Conservation (phyloP, 257 asterid species). For the Buddleja alternifolia region DNA sequence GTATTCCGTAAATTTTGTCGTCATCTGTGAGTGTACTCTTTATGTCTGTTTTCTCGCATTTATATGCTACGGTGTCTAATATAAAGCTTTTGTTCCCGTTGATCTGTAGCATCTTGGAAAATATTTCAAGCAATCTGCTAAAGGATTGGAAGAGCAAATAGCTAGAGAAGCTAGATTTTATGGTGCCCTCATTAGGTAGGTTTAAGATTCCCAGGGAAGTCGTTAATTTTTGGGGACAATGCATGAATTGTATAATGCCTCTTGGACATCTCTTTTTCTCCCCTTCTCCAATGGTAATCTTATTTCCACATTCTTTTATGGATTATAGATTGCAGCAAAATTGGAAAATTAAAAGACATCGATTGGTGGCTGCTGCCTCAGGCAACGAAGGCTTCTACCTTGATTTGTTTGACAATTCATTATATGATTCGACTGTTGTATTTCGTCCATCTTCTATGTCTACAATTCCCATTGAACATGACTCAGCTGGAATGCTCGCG, state of each 20-base stretch:
- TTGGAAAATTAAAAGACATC: conserved; percentile 93
- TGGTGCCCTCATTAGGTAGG: conserved; percentile 96
- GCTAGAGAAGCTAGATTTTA: conserved; percentile 95
- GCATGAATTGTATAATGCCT: conserved; percentile 3
- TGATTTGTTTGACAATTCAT: conserved; percentile 88
- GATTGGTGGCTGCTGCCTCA: conserved; percentile 89
- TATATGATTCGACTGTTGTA: conserved; percentile 64
- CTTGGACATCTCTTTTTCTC: conserved; percentile 1
- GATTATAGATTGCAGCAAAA: conserved; percentile 87
- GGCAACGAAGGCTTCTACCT: conserved; percentile 95
- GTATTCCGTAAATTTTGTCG: conserved; percentile 4
- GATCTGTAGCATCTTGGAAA: conserved; percentile 84
- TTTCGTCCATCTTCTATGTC: conserved; percentile 85
- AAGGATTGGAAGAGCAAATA: conserved; percentile 80
- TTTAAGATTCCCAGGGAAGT: conserved; percentile 21
- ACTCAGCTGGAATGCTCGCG: conserved; percentile 93
- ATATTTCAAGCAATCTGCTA: conserved; percentile 93
- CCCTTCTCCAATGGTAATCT: background rate
- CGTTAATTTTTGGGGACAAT: conserved; percentile 5
- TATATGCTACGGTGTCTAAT: conserved; percentile 21
- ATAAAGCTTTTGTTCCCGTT: conserved; percentile 13
- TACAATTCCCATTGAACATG: conserved; percentile 84
- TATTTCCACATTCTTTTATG: conserved; percentile 32
- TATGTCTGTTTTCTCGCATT: conserved; percentile 8
- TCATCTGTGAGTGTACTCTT: conserved; percentile 17